These are phyloP conservation scores for Cucurbitaria berberidis DNA, from an alignment of 2,329 filamentous ascomycete genomes.

Conservation along the genomic window DNA sequence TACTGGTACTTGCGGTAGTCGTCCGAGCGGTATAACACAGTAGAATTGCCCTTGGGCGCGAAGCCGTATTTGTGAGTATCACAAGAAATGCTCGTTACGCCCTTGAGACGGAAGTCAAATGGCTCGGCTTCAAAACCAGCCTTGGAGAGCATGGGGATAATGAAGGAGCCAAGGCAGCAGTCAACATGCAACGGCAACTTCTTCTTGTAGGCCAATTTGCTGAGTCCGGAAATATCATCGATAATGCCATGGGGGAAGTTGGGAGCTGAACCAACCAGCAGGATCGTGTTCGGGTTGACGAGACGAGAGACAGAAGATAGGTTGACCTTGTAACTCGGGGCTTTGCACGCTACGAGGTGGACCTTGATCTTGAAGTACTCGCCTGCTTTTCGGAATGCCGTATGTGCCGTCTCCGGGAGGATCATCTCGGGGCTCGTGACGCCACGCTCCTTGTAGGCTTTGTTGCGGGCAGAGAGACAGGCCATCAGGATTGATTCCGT, in stretches of 20 bases:
- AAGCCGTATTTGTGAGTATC: constrained; percentile 99
- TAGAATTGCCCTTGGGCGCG: constrained; percentile 95
- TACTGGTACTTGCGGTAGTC: constrained; percentile 88
- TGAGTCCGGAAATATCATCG: constrained; percentile 87
- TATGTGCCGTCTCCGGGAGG: constrained; percentile 90
- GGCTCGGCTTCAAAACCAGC: constrained; percentile 89
- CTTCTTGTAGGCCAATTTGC: constrained; percentile 78
- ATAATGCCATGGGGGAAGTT: constrained; percentile 99
- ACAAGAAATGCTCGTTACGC: constrained; percentile 93
- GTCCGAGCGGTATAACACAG: constrained; percentile 84
- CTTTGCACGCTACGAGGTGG: constrained; percentile 85
- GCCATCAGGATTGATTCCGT: constrained; percentile 98
- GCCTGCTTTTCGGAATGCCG: constrained; percentile 93
- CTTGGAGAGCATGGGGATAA: constrained; percentile 88
- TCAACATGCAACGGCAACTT: constrained; percentile 92
- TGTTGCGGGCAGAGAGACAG: constrained; percentile 86
- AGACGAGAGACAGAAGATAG: constrained; percentile 78
- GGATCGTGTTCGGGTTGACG: constrained; percentile 90
- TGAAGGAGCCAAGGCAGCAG: constrained; percentile 95
- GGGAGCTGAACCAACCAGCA: constrained; percentile 92
- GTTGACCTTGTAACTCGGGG: constrained; percentile 84
- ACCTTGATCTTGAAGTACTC: constrained; percentile 97
- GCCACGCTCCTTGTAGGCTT: constrained; percentile 82
- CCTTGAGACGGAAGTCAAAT: constrained; percentile 93
- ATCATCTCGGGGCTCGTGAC: constrained; percentile 98